A percentile compares a stretch with the other conserved stretches of the same genome.
These are phyloP conservation scores for Penstemon davidsonii DNA, from an alignment of 257 asterid genomes.

Conservation along the genomic window DNA sequence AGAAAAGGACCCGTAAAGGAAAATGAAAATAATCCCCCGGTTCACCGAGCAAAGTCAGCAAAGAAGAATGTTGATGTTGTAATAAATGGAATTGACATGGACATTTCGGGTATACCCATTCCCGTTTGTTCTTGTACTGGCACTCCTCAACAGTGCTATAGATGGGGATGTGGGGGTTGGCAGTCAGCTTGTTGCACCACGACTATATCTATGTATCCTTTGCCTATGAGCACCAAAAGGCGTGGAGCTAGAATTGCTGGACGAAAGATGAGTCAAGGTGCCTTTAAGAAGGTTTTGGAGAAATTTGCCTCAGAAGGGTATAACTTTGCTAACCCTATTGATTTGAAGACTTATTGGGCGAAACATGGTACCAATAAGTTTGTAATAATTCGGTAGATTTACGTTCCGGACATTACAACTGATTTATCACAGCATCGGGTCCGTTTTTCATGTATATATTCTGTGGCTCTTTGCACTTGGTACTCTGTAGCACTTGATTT, in stretches of 20 bases:
- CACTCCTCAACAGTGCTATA: constrained; percentile 87
- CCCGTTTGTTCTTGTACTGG: constrained; percentile 97
- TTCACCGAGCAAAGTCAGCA: constrained; percentile 60
- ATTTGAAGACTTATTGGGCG: constrained; percentile 93
- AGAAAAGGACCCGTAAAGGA: constrained; percentile 61
- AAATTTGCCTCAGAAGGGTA: constrained; percentile 80
- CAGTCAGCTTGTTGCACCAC: constrained; percentile 98
- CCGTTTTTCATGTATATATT: constrained; percentile 63
- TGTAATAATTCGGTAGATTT: constrained; percentile 80
- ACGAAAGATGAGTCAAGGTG: constrained; percentile 98
- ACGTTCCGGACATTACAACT: constrained; percentile 20
- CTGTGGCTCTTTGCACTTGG: constrained; percentile 52
- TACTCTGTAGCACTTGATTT: constrained; percentile 37
- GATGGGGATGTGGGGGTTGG: constrained; percentile 99
- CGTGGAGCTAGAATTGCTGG: constrained; percentile 98
- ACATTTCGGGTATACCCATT: constrained; percentile 81
- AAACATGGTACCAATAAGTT: constrained; percentile 98
- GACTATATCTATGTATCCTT: constrained; percentile 82
- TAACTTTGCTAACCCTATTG: constrained; percentile 74
- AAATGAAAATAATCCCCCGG: constrained; percentile 44
- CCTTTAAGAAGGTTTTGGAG: constrained; percentile 92
- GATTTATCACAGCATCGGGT: constrained; percentile 37
- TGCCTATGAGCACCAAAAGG: constrained; percentile 93
- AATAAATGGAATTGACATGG: constrained; percentile 84
- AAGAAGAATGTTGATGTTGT: constrained; percentile 78